Evolutionary conservation across 2,329 filamentous ascomycete genomes (phyloP), one percentile per base, ranked within the genome.

Genomic region (Fusarium irregulare): DNA sequence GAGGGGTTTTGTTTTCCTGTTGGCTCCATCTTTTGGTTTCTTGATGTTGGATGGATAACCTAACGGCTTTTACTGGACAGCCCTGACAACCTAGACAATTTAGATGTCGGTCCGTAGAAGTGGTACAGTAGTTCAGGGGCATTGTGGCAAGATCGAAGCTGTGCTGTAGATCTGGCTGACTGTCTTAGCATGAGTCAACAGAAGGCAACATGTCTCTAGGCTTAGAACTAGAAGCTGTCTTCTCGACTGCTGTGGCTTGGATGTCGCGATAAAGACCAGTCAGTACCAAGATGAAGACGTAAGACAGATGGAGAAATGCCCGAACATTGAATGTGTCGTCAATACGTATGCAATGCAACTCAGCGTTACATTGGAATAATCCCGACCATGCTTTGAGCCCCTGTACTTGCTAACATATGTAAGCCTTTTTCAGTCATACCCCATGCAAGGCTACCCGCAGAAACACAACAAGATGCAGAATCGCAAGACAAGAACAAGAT

Each of bases 361-460:
- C 64, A 68, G 68, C 42, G 67, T 70, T 58, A 49, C 63, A 70
- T 70, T 60, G 23, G 28, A 27, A 44, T 23, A 40, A 50, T 21
- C 49, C 30, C 48, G 45, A 41, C 66, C 66, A 44, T 68, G 67
- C 47, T 68, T 56, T 61, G 53, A 58, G 45, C 61, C 55, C 60
- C 47, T 42, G 49, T 32, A 53, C 34, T 37, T 37, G 27, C 27
- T 28, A 28, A 37, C 18, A 27, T 32, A 50, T 68, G 40, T 27
- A 53, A 54, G 53, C 30, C 32, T 37, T 41, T 42, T 40, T 34
- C 10, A 53, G 21, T 46, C 18, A 23, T 23, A 14, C 18, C 54
- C 34, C 23, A 64, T 64, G 67, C 58, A 71, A 68, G 67, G 66
- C 66, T 70, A 58, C 61, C 66, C 45, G 45, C 45, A 23, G 40